These are phyloP conservation scores for Cercophora samala DNA, from an alignment of 495 filamentous ascomycete species.

Conservation along the genomic window DNA sequence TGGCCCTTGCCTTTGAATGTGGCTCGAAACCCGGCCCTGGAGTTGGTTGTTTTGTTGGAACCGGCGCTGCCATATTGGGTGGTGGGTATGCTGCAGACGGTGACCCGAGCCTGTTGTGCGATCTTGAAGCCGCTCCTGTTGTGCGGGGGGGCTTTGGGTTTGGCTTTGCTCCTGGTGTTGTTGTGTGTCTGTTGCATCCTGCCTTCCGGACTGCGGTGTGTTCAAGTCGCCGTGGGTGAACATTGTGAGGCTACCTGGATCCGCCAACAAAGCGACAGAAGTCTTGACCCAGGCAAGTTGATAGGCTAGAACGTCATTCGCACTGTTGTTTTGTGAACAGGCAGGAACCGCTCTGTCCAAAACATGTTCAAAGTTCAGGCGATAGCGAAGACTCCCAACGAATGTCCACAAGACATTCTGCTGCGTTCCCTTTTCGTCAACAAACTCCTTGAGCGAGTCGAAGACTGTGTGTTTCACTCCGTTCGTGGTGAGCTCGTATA, in stretches of 20 bases:
- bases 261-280: no score
- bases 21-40: not conserved
- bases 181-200: no score
- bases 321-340: not conserved
- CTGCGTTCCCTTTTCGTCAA: no score
- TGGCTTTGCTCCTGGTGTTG: no score
- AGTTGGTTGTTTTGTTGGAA: not conserved
- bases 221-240: no score
- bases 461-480: not conserved
- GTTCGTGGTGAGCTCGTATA: not conserved
- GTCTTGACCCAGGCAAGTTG: no score
- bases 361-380: not conserved
- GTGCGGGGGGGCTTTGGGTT: no score
- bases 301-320: no score
- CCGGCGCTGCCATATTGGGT: not conserved
- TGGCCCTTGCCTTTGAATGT: not conserved
- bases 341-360: not conserved
- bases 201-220: no score
- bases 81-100: not conserved
- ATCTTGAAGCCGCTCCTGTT: not conserved
- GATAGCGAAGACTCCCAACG: not conserved
- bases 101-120: not conserved
- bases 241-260: no score
- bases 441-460: not conserved
- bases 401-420: no score